Percentiles rank a stretch among this genome's conserved stretches.
Evolutionary conservation across 257 asterid species (phyloP).

Genomic region (Plantago elongata): DNA sequence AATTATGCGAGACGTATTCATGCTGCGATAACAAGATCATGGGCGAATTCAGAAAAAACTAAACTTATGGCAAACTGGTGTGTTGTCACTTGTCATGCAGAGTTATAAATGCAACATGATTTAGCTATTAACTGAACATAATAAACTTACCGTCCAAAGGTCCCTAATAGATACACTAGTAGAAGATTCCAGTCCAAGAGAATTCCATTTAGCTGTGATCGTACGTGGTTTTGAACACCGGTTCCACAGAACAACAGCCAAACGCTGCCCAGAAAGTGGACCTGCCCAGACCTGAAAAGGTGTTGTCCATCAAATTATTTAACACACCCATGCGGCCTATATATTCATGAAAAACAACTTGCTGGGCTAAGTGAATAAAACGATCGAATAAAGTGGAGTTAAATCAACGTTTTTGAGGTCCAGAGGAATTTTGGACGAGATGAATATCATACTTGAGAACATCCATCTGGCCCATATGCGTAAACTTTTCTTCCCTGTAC

Average conservation of each 20-base stretch:
- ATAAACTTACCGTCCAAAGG: conserved; percentile 71
- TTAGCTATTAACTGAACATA: not conserved
- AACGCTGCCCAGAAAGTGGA: conserved; percentile 71
- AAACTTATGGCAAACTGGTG: not conserved
- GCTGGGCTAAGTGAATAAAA: not conserved
- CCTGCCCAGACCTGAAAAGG: conserved; percentile 88
- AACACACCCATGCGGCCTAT: not conserved
- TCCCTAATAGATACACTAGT: conserved; percentile 64
- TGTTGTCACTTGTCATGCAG: not conserved
- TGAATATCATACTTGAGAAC: conserved; percentile 47
- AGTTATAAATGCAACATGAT: not conserved
- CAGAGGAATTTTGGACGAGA: not conserved
- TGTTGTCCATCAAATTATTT: conserved; percentile 1
- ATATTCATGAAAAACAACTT: not conserved
- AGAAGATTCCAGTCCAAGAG: conserved; percentile 74
- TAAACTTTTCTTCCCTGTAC: conserved; percentile 89
- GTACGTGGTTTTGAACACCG: conserved; percentile 57
- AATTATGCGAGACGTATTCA: conserved; percentile 37
- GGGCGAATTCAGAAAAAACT: not conserved
- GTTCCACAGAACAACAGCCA: conserved; percentile 82
- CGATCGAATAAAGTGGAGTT: not conserved
- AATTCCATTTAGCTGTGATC: conserved; percentile 58
- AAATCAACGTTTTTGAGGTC: not conserved
- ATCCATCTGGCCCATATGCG: conserved; percentile 49
- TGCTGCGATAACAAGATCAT: conserved; percentile 47